Evolutionary conservation across 1,284 basidiomycete genomes (phyloP).

Genomic region (Trametes hirsuta): DNA sequence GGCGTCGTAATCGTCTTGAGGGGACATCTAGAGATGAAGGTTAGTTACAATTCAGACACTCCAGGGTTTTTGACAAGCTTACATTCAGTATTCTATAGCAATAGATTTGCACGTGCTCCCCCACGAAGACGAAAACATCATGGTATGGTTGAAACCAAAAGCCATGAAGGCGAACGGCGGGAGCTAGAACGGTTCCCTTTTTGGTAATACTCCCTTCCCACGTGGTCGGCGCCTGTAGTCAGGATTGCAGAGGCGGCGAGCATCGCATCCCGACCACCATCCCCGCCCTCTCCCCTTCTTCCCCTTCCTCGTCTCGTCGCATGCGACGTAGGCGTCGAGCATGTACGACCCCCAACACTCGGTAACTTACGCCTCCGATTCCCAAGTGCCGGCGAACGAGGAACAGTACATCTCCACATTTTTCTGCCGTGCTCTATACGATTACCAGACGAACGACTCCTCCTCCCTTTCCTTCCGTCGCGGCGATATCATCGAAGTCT

Average conservation of each 20-base stretch:
- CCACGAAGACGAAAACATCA: no score
- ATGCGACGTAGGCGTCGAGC: constrained; percentile 24
- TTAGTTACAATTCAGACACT: no score
- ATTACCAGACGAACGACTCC: constrained; percentile 87
- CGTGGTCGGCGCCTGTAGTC: no score
- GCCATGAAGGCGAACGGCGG: no score
- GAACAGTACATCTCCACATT: constrained; percentile 69
- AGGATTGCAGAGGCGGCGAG: background rate
- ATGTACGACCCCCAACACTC: constrained; percentile 27
- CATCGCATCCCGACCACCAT: constrained; percentile 10
- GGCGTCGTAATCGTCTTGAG: constrained; percentile 31
- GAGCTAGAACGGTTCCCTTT: no score
- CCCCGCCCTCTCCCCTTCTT: constrained; percentile 8
- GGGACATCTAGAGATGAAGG: constrained; percentile 5
- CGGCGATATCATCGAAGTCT: constrained; percentile 93
- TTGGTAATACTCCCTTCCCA: no score
- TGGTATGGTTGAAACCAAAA: no score
- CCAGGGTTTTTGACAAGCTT: no score
- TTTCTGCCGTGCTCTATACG: constrained; percentile 92
- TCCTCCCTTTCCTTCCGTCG: constrained; percentile 88
- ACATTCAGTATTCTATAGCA: no score
- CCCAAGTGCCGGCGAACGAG: constrained; percentile 37
- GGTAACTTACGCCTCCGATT: constrained; percentile 22
- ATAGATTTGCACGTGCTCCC: no score
- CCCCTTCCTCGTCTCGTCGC: constrained; percentile 10